Percentiles rank a stretch among this genome's conserved stretches.
Conservation (phyloP, 2,329 filamentous ascomycete genomes). For the Colletotrichum tabaci region DNA sequence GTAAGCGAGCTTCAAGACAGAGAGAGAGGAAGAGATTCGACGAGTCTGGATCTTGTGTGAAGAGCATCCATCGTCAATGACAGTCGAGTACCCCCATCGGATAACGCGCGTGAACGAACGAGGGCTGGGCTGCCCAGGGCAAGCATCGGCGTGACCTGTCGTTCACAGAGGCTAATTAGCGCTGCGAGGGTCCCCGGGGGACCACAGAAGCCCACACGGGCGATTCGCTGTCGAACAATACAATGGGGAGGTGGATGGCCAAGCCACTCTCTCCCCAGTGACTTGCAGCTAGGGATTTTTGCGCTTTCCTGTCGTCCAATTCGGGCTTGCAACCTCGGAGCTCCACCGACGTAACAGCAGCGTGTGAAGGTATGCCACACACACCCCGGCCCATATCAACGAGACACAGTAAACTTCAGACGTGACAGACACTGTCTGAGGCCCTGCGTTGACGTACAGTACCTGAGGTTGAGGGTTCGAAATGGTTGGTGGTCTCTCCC, state of each 20-base stretch:
- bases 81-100: conserved; percentile 18
- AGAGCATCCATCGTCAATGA: conserved; percentile 13
- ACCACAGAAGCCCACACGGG: conserved; percentile 35
- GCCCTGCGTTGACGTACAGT: conserved; percentile 19
- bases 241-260: conserved; percentile 25
- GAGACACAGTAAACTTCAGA: conserved; percentile 24
- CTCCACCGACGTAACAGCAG: conserved; percentile 44
- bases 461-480: conserved; percentile 8
- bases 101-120: conserved; percentile 32
- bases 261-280: conserved; percentile 37
- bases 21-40: conserved; percentile 27
- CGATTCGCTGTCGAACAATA: conserved; percentile 39
- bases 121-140: not conserved
- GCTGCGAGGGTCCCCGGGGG: conserved; percentile 31
- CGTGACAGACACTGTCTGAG: conserved; percentile 31
- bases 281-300: conserved; percentile 42
- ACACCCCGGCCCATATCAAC: conserved; percentile 20
- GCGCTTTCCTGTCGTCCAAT: conserved; percentile 37
- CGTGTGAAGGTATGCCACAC: conserved; percentile 39
- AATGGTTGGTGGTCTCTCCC: no score
- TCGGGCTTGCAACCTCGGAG: conserved; percentile 29
- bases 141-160: conserved; percentile 33
- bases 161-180: conserved; percentile 33
- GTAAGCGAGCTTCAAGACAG: conserved; percentile 23
- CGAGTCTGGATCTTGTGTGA: conserved; percentile 5